A percentile compares a stretch with the other conserved stretches of the same genome.
These are phyloP conservation scores for Huntiella bhutanensis DNA, from an alignment of 2,329 filamentous ascomycete genomes.

Conservation along the genomic window DNA sequence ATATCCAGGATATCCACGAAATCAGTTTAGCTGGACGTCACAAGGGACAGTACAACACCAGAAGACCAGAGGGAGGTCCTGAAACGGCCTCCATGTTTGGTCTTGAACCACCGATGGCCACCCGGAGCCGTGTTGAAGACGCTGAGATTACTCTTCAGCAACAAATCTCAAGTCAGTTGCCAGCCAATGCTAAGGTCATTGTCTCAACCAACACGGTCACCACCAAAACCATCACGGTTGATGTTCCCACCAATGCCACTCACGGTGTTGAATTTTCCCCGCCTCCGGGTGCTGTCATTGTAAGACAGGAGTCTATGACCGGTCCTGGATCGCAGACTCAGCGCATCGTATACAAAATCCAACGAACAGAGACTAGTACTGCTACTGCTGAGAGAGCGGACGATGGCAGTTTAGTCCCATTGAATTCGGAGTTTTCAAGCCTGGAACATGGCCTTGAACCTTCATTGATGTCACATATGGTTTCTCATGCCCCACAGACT, in stretches of 20 bases:
- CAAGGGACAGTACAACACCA: constrained; percentile 4
- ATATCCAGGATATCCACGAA: constrained; percentile 23
- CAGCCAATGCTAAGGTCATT: constrained; percentile 36
- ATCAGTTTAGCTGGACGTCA: constrained; percentile 19
- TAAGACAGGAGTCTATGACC: constrained; percentile 25
- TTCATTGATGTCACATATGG: neutral
- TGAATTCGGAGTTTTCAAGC: neutral
- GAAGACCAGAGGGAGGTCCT: neutral
- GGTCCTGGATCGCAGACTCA: constrained; percentile 12
- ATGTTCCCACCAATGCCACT: constrained; percentile 29
- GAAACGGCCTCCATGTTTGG: neutral
- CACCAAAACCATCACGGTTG: constrained; percentile 45
- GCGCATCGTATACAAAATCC: constrained; percentile 40
- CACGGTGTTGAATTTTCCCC: constrained; percentile 27
- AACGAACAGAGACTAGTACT: constrained; percentile 29
- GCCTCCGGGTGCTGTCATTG: constrained; percentile 38
- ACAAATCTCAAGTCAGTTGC: constrained; percentile 35
- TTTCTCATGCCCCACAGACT: neutral
- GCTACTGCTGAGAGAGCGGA: constrained; percentile 20
- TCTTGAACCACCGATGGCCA: constrained; percentile 3
- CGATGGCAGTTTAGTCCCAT: constrained; percentile 13
- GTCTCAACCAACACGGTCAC: constrained; percentile 40
- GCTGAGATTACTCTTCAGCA: constrained; percentile 25
- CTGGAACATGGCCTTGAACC: constrained; percentile 9
- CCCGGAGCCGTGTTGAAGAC: constrained; percentile 7